Conservation (phyloP, 1,284 basidiomycete genomes). For the Agroathelia rolfsii region DNA sequence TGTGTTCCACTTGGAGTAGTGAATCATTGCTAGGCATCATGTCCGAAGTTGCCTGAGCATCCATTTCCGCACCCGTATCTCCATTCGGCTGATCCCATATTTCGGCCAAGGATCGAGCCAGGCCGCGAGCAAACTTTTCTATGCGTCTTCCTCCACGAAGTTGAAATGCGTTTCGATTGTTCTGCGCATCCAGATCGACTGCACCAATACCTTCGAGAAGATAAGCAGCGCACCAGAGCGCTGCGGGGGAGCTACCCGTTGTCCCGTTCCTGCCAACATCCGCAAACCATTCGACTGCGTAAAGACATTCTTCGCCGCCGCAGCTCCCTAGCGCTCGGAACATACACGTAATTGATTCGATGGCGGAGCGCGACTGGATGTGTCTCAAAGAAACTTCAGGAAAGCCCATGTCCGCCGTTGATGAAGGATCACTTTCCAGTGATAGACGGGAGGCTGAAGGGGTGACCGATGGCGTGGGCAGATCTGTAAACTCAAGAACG, state of each 20-base stretch:
- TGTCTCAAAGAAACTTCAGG: slow-evolving; percentile 53
- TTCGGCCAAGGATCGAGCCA: slow-evolving; percentile 56
- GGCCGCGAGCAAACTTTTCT: slow-evolving; percentile 53
- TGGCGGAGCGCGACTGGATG: slow-evolving; percentile 46
- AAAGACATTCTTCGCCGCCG: slow-evolving; percentile 59
- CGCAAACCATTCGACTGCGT: slow-evolving; percentile 76
- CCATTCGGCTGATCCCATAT: slow-evolving; percentile 48
- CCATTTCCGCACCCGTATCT: slow-evolving; percentile 18
- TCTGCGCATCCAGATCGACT: slow-evolving; percentile 27
- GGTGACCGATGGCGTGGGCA: slow-evolving; percentile 36
- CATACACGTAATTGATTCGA: slow-evolving; percentile 54
- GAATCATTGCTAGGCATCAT: slow-evolving; percentile 50
- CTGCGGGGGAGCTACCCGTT: slow-evolving; percentile 47
- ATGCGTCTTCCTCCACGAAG: no score
- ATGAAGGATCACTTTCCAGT: slow-evolving; percentile 39
- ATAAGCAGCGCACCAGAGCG: slow-evolving; percentile 74
- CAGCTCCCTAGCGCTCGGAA: slow-evolving; percentile 63
- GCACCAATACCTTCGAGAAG: slow-evolving; percentile 63
- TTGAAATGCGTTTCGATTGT: no score
- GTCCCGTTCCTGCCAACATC: slow-evolving; percentile 41
- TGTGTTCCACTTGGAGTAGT: slow-evolving; percentile 33
- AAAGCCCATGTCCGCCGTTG: slow-evolving; percentile 33
- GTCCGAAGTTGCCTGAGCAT: slow-evolving; percentile 26
- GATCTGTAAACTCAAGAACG: slow-evolving; percentile 62
- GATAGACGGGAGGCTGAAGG: slow-evolving; percentile 42